These are phyloP conservation scores for Xylogone sp. DNA, from an alignment of 2,329 filamentous ascomycete species.

Conservation along the genomic window DNA sequence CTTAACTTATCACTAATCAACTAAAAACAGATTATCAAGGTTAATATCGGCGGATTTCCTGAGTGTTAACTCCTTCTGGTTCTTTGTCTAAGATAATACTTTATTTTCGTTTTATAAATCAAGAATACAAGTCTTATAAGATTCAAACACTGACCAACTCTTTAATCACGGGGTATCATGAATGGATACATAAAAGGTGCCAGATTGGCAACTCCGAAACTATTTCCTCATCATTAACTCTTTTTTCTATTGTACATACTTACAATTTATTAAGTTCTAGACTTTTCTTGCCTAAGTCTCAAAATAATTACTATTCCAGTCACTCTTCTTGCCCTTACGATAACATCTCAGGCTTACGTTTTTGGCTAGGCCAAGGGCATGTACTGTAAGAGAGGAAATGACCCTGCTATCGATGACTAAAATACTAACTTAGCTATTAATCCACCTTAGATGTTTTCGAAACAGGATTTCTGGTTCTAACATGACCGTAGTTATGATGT, in stretches of 20 bases:
- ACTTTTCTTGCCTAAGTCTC: neutral
- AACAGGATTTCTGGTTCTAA: slow-evolving; percentile 48
- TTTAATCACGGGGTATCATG: no score
- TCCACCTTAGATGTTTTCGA: slow-evolving; percentile 40
- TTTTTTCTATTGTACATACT: neutral
- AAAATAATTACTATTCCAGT: neutral
- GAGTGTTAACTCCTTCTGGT: no score
- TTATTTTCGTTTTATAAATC: no score
- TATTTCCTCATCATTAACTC: neutral
- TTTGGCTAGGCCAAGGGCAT: slow-evolving; percentile 2
- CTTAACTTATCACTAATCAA: no score
- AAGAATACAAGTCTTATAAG: no score
- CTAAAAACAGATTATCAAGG: no score
- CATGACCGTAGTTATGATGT: slow-evolving; percentile 42
- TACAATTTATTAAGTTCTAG: neutral
- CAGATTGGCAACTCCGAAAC: no score
- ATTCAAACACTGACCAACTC: no score
- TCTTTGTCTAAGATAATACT: no score
- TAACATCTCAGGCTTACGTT: neutral
- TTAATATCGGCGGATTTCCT: no score
- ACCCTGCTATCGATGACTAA: slow-evolving; percentile 27
- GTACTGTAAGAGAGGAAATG: slow-evolving; percentile 18
- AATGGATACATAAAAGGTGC: no score
- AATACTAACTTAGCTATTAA: slow-evolving; percentile 44
- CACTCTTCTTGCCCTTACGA: neutral